phyloP scores from a whole-genome alignment of 345 rosid genomes.

The Garcia nutans region DNA sequence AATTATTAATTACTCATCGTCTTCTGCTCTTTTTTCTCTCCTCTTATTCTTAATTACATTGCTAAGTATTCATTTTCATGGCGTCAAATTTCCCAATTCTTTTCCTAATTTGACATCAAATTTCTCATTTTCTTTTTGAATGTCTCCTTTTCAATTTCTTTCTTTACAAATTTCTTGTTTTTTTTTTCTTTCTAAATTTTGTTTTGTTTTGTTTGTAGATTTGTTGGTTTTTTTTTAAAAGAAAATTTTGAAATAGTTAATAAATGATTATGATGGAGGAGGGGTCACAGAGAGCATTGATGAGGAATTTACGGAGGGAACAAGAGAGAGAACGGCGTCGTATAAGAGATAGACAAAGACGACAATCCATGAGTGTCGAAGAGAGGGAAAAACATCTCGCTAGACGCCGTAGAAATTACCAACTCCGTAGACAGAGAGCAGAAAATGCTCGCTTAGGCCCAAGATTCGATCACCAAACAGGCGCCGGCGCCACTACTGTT shows the following conservation, averaged over 20 bases:
- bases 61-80: not conserved
- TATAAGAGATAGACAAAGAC: constrained; percentile 73
- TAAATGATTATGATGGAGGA: constrained; percentile 33
- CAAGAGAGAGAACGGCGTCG: constrained; percentile 84
- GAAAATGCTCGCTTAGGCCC: constrained; percentile 40
- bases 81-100: not conserved
- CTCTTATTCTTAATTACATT: not conserved
- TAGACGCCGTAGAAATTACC: constrained; percentile 83
- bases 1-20: not conserved
- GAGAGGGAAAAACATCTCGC: constrained; percentile 92
- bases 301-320: constrained; percentile 54
- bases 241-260: no score
- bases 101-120: not conserved
- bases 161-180: not conserved
- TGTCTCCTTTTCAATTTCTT: not conserved
- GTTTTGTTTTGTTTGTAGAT: not conserved
- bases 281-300: constrained; percentile 37
- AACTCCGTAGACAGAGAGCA: constrained; percentile 68
- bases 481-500: not conserved
- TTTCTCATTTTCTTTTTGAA: not conserved
- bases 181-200: no score
- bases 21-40: not conserved
- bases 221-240: no score
- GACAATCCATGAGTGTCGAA: constrained; percentile 82
- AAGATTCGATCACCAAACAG: constrained; percentile 25